A percentile compares a stretch with the other conserved stretches of the same genome.
phyloP scores from a whole-genome alignment of 192 early-diverging fungal species.

The Funneliformis mosseae region DNA sequence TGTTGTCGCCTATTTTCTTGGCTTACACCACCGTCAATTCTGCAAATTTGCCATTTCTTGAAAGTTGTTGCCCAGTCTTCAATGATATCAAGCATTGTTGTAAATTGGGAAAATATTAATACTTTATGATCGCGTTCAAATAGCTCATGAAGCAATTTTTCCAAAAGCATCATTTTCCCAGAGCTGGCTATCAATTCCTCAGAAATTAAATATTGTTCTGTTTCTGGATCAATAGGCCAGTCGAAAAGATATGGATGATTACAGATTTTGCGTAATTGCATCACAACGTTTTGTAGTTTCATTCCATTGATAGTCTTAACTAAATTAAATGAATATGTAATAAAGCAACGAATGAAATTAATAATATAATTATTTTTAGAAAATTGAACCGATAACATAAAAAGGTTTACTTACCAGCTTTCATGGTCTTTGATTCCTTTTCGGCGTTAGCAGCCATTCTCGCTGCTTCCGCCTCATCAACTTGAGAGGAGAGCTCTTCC shows the following conservation, averaged over 20 bases:
- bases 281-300: slow-evolving; percentile 81
- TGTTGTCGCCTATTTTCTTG: slow-evolving; percentile 81
- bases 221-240: slow-evolving; percentile 68
- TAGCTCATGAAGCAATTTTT: slow-evolving; percentile 78
- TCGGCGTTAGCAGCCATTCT: not conserved
- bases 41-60: slow-evolving; percentile 79
- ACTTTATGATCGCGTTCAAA: slow-evolving; percentile 88
- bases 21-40: slow-evolving; percentile 84
- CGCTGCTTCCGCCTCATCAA: not conserved
- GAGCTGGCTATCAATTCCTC: slow-evolving; percentile 67
- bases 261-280: slow-evolving; percentile 95
- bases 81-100: slow-evolving; percentile 85
- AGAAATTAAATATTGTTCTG: slow-evolving; percentile 50
- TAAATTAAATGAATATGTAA: not conserved
- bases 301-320: slow-evolving; percentile 59
- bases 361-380: not conserved
- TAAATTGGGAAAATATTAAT: slow-evolving; percentile 93
- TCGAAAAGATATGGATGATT: slow-evolving; percentile 96
- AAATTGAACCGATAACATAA: not conserved
- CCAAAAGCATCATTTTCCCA: slow-evolving; percentile 88
- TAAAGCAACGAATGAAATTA: not conserved
- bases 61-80: slow-evolving; percentile 86
- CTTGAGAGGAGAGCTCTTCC: not conserved
- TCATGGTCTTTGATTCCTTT: not conserved
- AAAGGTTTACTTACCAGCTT: not conserved